These are phyloP conservation scores for Macadamia integrifolia DNA, from an alignment of 164 flowering plant genomes.

Conservation along the genomic window DNA sequence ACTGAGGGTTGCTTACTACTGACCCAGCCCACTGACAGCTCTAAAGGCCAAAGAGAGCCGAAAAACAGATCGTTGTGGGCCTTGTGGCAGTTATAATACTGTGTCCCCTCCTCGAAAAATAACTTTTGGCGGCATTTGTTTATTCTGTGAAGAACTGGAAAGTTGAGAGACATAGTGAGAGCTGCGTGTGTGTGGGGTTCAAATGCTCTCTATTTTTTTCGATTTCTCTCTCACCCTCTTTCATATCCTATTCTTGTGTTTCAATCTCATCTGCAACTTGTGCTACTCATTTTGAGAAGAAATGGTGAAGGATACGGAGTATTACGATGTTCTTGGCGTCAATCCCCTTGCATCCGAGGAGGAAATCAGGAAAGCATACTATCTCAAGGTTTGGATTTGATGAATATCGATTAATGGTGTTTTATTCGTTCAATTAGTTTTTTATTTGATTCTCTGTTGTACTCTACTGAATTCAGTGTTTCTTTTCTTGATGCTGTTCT, in stretches of 20 bases:
- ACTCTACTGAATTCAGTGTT: background rate
- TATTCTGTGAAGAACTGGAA: conserved; percentile 34
- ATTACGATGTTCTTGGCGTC: conserved; percentile 81
- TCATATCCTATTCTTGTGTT: background rate
- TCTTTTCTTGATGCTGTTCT: too few relatives aligned
- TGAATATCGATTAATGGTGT: background rate
- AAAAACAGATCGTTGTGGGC: background rate
- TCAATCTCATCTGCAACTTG: background rate
- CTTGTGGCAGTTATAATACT: conserved; percentile 30
- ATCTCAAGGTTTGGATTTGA: conserved; percentile 53
- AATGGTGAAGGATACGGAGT: conserved; percentile 86
- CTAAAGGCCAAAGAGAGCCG: background rate
- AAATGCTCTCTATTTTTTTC: conserved; percentile 2
- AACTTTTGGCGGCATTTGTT: conserved; percentile 15
- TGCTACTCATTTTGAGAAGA: background rate
- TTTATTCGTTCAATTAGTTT: background rate
- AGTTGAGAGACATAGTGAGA: conserved; percentile 16
- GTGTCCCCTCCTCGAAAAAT: conserved; percentile 32
- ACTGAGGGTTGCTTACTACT: background rate
- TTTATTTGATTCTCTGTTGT: background rate
- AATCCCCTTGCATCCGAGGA: conserved; percentile 67
- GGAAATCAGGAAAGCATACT: conserved; percentile 86
- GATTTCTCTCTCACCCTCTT: conserved; percentile 1
- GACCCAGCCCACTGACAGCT: background rate
- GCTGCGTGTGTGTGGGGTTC: conserved; percentile 27